phyloP scores from a whole-genome alignment of 345 rosid species.

The Hirschfeldia incana region DNA sequence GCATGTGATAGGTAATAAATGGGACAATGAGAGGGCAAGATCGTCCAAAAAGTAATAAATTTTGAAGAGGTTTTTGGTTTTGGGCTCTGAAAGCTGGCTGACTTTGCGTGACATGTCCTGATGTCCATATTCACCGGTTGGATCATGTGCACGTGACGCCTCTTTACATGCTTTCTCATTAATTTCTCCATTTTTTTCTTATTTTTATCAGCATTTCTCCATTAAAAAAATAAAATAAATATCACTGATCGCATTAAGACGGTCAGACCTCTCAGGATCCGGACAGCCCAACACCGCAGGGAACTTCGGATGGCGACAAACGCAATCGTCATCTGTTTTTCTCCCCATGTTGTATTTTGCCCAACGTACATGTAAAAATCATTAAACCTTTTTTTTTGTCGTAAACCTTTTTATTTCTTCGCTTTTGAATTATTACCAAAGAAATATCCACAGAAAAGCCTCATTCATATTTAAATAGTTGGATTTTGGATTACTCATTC shows the following conservation, averaged over 20 bases:
- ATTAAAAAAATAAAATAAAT: background rate
- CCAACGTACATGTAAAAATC: background rate
- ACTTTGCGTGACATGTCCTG: conserved; percentile 35
- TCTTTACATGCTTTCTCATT: conserved; percentile 24
- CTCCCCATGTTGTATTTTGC: conserved; percentile 20
- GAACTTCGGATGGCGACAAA: conserved; percentile 39
- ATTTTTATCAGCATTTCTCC: background rate
- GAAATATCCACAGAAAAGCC: background rate
- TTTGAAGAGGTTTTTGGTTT: conserved; percentile 28
- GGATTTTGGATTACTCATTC: background rate
- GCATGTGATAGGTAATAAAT: conserved; percentile 32
- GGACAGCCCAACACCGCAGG: conserved; percentile 43
- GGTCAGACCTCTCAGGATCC: conserved; percentile 37
- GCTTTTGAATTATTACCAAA: background rate
- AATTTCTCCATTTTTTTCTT: background rate
- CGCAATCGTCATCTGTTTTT: conserved; percentile 20
- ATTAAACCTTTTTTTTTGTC: background rate
- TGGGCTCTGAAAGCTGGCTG: conserved; percentile 33
- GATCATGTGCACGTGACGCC: conserved; percentile 47
- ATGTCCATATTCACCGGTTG: conserved; percentile 30
- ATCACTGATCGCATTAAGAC: conserved; percentile 1
- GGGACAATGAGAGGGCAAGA: conserved; percentile 29
- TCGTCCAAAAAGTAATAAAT: conserved; percentile 21
- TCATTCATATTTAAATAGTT: background rate
- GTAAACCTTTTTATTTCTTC: background rate